Percentiles rank a stretch among this genome's conserved stretches.
Conservation (phyloP, 148 eudicot genomes). For the Arctostaphylos glauca region DNA sequence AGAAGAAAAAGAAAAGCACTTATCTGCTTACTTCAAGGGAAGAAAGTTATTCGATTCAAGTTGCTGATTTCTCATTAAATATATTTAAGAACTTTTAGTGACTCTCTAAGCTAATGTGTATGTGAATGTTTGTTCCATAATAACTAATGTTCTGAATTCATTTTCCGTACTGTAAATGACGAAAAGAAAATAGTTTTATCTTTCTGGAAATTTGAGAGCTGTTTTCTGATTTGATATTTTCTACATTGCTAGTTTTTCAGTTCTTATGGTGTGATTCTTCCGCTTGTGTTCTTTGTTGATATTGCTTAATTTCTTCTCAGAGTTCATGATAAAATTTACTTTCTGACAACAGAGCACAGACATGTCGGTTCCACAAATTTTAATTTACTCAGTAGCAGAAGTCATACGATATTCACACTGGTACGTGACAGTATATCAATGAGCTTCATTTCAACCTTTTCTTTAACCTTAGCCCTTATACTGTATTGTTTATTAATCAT, state of each 20-base stretch:
- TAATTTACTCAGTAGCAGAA: constrained; percentile 97
- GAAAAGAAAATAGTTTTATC: neutral
- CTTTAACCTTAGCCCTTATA: too few relatives aligned
- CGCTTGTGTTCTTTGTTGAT: neutral
- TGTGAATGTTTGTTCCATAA: constrained; percentile 1
- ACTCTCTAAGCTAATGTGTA: neutral
- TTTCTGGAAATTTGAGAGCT: neutral
- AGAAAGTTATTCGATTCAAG: neutral
- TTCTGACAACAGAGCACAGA: constrained; percentile 78
- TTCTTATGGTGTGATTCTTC: neutral
- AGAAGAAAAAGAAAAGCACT: neutral
- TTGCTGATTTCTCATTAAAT: constrained; percentile 4
- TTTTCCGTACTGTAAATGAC: neutral
- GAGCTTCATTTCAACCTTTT: neutral
- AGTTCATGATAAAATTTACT: neutral
- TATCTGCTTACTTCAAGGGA: neutral
- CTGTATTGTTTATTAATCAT: neutral
- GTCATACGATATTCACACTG: constrained; percentile 98
- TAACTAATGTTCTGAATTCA: neutral
- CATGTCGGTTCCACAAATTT: constrained; percentile 99
- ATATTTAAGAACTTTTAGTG: neutral
- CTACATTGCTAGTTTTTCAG: neutral
- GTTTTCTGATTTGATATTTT: constrained; percentile 9
- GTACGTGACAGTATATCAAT: constrained; percentile 34
- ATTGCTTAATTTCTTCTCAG: neutral